Conservation (phyloP, 176 grass and related monocot species). For the maize (Zea mays) region DNA sequence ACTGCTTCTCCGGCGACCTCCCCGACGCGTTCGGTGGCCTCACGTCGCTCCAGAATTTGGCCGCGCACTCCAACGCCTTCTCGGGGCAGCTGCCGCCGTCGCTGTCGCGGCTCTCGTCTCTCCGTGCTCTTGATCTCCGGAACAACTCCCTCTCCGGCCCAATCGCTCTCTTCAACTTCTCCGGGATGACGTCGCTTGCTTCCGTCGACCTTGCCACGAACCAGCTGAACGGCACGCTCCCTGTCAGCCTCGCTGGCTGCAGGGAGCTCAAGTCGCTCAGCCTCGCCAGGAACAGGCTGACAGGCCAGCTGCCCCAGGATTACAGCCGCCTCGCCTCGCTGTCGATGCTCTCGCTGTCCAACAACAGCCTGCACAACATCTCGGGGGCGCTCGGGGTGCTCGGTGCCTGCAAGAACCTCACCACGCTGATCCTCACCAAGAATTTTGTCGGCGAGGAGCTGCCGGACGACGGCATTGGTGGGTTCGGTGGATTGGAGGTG, state of each 20-base stretch:
- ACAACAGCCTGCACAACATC: conserved; percentile 89
- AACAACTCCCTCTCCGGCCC: conserved; percentile 80
- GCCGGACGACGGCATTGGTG: conserved; percentile 24
- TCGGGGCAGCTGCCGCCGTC: conserved; percentile 61
- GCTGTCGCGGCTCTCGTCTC: conserved; percentile 44
- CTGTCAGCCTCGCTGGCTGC: conserved; percentile 58
- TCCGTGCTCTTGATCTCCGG: conserved; percentile 68
- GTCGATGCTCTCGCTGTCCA: conserved; percentile 73
- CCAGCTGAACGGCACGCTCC: conserved; percentile 65
- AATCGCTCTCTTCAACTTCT: conserved; percentile 67
- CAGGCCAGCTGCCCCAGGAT: conserved; percentile 54
- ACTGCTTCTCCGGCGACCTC: conserved; percentile 67
- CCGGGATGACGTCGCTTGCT: conserved; percentile 52
- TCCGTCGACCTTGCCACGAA: conserved; percentile 81
- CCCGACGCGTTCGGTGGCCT: conserved; percentile 73
- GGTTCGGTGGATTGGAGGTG: conserved; percentile 70
- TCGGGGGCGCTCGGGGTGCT: conserved; percentile 53
- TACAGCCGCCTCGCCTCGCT: conserved; percentile 58
- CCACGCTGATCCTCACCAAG: conserved; percentile 79
- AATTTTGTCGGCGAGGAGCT: conserved; percentile 84
- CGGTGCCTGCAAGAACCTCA: conserved; percentile 62
- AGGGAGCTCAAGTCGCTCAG: conserved; percentile 67
- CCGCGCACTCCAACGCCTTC: conserved; percentile 67
- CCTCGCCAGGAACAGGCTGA: conserved; percentile 80
- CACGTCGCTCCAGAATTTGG: conserved; percentile 48